Evolutionary conservation across 164 flowering plant genomes (phyloP), one percentile per base, ranked within the genome.

Genomic region (Dillenia suffruticosa): DNA sequence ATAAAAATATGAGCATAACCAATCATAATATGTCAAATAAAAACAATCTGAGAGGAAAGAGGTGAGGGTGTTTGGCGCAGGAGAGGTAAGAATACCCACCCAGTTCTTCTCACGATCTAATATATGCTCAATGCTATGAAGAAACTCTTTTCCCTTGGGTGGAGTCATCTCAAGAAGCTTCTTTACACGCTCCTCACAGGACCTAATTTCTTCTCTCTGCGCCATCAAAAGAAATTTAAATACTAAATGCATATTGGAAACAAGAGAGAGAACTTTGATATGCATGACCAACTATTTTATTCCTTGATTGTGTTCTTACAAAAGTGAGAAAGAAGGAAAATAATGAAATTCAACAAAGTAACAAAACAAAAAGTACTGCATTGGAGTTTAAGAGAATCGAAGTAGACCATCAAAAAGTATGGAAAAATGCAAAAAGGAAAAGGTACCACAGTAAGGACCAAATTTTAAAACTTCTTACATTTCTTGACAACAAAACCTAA

Each of bases 41-140:
- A 60, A 19, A 59, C 6, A 50, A 40, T 68, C 15, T 4, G 55
- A 55, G 45, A 19, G 22, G 22, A 19, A 19, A 19, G 22, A 19
- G 22, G 22, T 19, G 22, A 19, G 22, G 22, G 22, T 19, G 22
- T 19, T 19, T 19, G 1, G 22, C 22, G 22, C 22, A 19, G 22
- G 1, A 19, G 22, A 19, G 49, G 17, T 24, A 54, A 50, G 49
- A 47, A 63, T 12, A 47, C 84, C 63, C 59, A 94, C 99, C 99
- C 99, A 94, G 61, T 94, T 94, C 68, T 82, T 89, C 71, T 94
- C 99, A 55, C 97, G 88, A 71, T 94, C 96, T 58, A 94, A 66
- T 60, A 91, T 86, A 81, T 89, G 99, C 78, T 94, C 99, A 72
- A 94, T 72, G 65, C 79, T 74, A n/a, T 57, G 76, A 68, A 94